Conservation (phyloP, 768 basidiomycete species). For the Amanita rimosa region DNA sequence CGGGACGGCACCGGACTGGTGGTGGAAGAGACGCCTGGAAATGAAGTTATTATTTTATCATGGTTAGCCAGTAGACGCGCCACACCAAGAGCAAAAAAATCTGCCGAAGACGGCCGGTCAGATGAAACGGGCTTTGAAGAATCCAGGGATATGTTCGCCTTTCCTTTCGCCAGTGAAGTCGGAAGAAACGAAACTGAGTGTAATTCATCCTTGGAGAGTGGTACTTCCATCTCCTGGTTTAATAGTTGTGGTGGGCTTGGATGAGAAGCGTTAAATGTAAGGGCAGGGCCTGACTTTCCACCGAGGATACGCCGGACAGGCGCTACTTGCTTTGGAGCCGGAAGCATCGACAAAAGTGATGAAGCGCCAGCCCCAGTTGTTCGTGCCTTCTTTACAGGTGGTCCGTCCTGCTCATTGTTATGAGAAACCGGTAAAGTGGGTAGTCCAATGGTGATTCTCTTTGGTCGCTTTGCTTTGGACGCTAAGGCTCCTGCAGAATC, state of each 20-base stretch:
- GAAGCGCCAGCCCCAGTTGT: slow-evolving; percentile 51
- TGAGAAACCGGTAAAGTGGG: slow-evolving; percentile 27
- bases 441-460: slow-evolving; percentile 52
- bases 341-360: slow-evolving; percentile 61
- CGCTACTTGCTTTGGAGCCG: slow-evolving; percentile 52
- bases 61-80: slow-evolving; percentile 1
- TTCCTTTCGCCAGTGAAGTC: slow-evolving; percentile 46
- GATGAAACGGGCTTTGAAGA: slow-evolving; percentile 12
- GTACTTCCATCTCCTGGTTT: slow-evolving; percentile 9
- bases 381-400: slow-evolving; percentile 50
- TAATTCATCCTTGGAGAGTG: slow-evolving; percentile 8
- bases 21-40: slow-evolving; percentile 9
- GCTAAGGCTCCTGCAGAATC: slow-evolving; percentile 6
- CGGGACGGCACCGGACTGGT: slow-evolving; percentile 10
- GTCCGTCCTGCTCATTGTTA: slow-evolving; percentile 27
- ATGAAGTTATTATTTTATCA: not conserved
- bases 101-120: slow-evolving; percentile 26
- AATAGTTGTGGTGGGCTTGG: slow-evolving; percentile 5
- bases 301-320: slow-evolving; percentile 55
- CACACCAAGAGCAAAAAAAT: slow-evolving; percentile 65
- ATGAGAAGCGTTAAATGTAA: slow-evolving; percentile 40
- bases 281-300: slow-evolving; percentile 45
- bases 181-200: slow-evolving; percentile 44
- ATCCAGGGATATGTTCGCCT: slow-evolving; percentile 45
- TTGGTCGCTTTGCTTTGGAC: slow-evolving; percentile 24